Base-by-base conservation (phyloP, 1,284 basidiomycete species). In the Irpex sp. region DNA sequence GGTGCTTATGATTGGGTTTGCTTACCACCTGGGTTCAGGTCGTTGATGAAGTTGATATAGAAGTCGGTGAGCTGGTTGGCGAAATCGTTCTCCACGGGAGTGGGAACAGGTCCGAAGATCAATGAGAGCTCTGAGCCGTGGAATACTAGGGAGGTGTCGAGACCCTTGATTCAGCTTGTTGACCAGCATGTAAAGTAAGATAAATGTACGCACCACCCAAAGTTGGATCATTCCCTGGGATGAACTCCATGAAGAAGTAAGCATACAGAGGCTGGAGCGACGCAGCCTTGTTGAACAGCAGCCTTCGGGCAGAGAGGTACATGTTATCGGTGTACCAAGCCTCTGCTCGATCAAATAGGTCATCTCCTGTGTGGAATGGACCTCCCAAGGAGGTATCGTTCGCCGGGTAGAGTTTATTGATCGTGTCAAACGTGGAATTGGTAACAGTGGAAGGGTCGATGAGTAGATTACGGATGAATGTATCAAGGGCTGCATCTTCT, bases 311-410 rank as follows among this genome's bases (percentile, higher is more conserved):
- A 0, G 79, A 73, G 21, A 86, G 73, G 69, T 78, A 87, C 81
- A 85, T 85, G 59, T 79, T 75, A 64, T 83, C 83, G 0, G 81
- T 83, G 67, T 86, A 87, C 79, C 81, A 87, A 0, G 84, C 75
- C 55, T 73, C 78, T 0, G 77, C 81, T 60, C 85, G 73, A 65
- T 87, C 85, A 57, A 83, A 87, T 9, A 87, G 71, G 7, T 81
- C 82, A 67, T 87, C 84, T 0, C 85, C 84, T 0, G 84, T 86
- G 63, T 82, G 82, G 72, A 84, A 86, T 0, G 78, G 77, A 4
- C 78, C 81, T 1, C 82, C 82, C 4, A 76, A 68, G 7, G 71
- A 71, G 11, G 77, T 71, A 61, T 84, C 82, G 61, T 85, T 81
- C 0, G 79, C 79, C 0, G 82, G 82, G 69, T 78, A 87, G 3